Evolutionary conservation across 2,329 filamentous ascomycete species (phyloP).

Genomic region (Arthrobotrys sinensis): DNA sequence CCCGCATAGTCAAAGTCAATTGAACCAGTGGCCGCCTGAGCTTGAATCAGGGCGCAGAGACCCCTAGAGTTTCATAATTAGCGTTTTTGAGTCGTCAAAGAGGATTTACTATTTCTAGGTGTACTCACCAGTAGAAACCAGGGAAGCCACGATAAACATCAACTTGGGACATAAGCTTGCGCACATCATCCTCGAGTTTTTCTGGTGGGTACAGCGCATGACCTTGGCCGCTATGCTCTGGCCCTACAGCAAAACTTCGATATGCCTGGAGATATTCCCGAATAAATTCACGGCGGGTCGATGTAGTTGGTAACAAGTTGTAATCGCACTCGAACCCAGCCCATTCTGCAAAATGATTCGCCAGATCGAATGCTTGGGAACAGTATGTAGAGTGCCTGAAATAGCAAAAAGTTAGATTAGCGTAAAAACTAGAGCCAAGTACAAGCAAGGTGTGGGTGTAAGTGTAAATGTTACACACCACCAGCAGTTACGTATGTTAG

Average conservation of each 20-base stretch:
- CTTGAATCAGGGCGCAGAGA: not conserved
- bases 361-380: constrained; percentile 92
- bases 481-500: too few species aligned
- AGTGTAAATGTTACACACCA: too few species aligned
- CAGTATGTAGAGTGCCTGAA: constrained; percentile 84
- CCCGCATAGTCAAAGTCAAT: constrained; percentile 8
- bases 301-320: constrained; percentile 81
- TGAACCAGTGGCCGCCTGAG: not conserved
- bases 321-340: constrained; percentile 95
- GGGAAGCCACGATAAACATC: not conserved
- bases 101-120: too few species aligned
- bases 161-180: not conserved
- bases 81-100: not conserved
- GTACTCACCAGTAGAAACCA: not conserved
- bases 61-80: not conserved
- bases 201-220: not conserved
- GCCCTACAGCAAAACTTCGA: constrained; percentile 66
- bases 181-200: not conserved
- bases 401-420: not conserved
- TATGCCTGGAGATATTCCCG: constrained; percentile 85
- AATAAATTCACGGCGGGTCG: constrained; percentile 84
- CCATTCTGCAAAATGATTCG: constrained; percentile 98
- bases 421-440: too few species aligned
- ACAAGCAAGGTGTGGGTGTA: too few species aligned
- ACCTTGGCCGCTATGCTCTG: not conserved